A percentile compares a stretch with the other conserved stretches of the same genome.
Evolutionary conservation across 2,329 filamentous ascomycete species (phyloP).

Genomic region (Aschersonia sp.): DNA sequence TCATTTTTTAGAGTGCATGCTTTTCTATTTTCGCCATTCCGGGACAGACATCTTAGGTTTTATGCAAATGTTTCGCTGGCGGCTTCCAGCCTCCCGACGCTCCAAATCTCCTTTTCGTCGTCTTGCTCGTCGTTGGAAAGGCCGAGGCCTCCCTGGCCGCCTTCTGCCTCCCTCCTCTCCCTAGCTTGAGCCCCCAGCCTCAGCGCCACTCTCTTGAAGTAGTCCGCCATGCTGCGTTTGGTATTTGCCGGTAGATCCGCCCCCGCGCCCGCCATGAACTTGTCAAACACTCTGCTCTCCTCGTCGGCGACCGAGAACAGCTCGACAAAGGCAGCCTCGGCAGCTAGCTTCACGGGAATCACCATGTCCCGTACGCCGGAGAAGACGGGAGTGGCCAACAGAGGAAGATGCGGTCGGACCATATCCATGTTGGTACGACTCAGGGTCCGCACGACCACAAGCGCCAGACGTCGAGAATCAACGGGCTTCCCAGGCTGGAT

Average conservation of each 20-base stretch:
- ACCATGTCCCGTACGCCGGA: slow-evolving; percentile 78
- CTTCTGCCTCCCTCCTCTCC: slow-evolving; percentile 83
- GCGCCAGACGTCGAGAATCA: slow-evolving; percentile 71
- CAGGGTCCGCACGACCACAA: slow-evolving; percentile 80
- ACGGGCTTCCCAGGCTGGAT: slow-evolving; percentile 65
- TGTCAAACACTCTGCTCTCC: slow-evolving; percentile 76
- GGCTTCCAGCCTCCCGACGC: slow-evolving; percentile 78
- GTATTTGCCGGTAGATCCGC: slow-evolving; percentile 53
- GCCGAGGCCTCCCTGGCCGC: slow-evolving; percentile 72
- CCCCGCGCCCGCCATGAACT: slow-evolving; percentile 62
- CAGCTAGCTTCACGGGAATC: slow-evolving; percentile 89
- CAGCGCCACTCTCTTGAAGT: slow-evolving; percentile 86
- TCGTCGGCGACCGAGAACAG: slow-evolving; percentile 84
- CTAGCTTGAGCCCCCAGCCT: slow-evolving; percentile 74
- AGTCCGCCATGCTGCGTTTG: slow-evolving; percentile 87
- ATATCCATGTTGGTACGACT: slow-evolving; percentile 67
- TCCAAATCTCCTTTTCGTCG: slow-evolving; percentile 93
- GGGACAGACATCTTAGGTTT: neutral
- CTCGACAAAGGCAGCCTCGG: slow-evolving; percentile 85
- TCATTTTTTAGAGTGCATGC: too few species aligned
- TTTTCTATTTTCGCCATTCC: too few species aligned
- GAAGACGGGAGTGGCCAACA: slow-evolving; percentile 76
- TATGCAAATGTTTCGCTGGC: slow-evolving; percentile 42
- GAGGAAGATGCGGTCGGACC: slow-evolving; percentile 63
- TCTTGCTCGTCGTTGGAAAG: slow-evolving; percentile 83